Conservation (phyloP, 2,329 filamentous ascomycete genomes). For the Aspergillus sp. region DNA sequence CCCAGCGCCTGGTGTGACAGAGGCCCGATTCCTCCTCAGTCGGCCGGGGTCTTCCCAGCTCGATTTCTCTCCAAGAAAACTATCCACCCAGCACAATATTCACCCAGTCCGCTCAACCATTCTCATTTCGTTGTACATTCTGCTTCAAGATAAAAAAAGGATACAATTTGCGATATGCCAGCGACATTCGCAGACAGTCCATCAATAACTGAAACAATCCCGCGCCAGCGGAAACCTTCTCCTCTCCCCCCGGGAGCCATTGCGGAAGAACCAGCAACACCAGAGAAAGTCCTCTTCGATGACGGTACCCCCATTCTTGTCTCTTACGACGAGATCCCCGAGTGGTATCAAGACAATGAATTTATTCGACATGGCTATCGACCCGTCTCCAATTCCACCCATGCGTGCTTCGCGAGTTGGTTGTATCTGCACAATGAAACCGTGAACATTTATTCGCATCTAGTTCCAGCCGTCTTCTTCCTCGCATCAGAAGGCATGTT, state of each 20-base stretch:
- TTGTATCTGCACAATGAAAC: conserved; percentile 24
- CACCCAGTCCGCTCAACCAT: not conserved
- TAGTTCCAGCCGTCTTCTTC: conserved; percentile 27
- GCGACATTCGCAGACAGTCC: not conserved
- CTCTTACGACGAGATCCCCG: conserved; percentile 11
- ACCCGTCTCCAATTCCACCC: conserved; percentile 25
- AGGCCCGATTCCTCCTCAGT: too few relatives aligned
- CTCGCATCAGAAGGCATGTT: conserved; percentile 20
- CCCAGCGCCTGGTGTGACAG: too few relatives aligned
- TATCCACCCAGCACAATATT: too few relatives aligned
- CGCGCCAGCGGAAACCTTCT: not conserved
- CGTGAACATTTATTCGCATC: conserved; percentile 27
- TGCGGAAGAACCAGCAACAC: not conserved
- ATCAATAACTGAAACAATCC: not conserved
- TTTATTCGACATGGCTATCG: conserved; percentile 32
- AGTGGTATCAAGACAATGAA: conserved; percentile 21
- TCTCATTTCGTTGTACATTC: not conserved
- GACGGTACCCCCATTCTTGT: not conserved
- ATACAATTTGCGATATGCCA: not conserved
- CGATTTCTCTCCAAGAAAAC: too few relatives aligned
- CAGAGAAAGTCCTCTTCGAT: not conserved
- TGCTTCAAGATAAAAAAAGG: not conserved
- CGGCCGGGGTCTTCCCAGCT: too few relatives aligned
- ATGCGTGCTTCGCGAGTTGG: conserved; percentile 20
- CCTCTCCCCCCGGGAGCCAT: not conserved